Evolutionary conservation across 139 green algal genomes (phyloP).

Genomic region (Protoeuglena noctilucae): DNA sequence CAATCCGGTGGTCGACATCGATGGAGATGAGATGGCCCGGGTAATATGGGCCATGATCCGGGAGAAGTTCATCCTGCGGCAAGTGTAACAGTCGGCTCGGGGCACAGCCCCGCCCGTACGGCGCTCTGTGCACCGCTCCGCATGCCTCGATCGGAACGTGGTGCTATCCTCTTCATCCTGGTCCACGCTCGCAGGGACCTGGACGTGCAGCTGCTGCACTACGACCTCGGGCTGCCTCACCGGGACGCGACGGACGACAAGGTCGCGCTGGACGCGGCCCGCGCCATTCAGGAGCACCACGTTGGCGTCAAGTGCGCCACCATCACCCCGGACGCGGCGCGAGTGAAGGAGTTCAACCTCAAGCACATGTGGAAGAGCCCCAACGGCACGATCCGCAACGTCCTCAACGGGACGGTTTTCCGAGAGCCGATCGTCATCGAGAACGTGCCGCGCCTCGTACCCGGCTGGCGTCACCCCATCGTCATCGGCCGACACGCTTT

Average conservation of each 20-base stretch:
- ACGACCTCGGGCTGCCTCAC: slow-evolving; percentile 70
- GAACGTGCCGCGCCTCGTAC: slow-evolving; percentile 83
- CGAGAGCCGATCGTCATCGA: slow-evolving; percentile 84
- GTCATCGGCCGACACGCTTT: slow-evolving; percentile 88
- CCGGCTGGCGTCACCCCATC: slow-evolving; percentile 80
- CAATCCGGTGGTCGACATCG: slow-evolving; percentile 85
- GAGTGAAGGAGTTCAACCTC: slow-evolving; percentile 86
- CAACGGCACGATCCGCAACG: slow-evolving; percentile 80
- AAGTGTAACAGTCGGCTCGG: too few relatives aligned
- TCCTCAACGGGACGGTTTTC: slow-evolving; percentile 83
- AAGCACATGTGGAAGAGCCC: slow-evolving; percentile 85
- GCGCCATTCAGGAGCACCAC: slow-evolving; percentile 65
- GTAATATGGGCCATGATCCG: slow-evolving; percentile 91
- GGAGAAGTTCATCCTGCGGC: slow-evolving; percentile 57
- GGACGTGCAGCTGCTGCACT: slow-evolving; percentile 86
- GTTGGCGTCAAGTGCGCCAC: slow-evolving; percentile 96
- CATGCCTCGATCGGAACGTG: too few relatives aligned
- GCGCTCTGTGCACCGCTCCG: too few relatives aligned
- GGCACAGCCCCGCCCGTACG: too few relatives aligned
- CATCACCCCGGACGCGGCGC: slow-evolving; percentile 89
- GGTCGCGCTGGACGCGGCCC: slow-evolving; percentile 67
- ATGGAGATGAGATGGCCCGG: slow-evolving; percentile 88
- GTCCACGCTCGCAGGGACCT: slow-evolving; percentile 65
- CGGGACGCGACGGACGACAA: slow-evolving; percentile 65
- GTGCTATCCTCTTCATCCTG: too few relatives aligned